Conservation (phyloP, 148 eudicot genomes). For the Vaccinium macrocarpon region DNA sequence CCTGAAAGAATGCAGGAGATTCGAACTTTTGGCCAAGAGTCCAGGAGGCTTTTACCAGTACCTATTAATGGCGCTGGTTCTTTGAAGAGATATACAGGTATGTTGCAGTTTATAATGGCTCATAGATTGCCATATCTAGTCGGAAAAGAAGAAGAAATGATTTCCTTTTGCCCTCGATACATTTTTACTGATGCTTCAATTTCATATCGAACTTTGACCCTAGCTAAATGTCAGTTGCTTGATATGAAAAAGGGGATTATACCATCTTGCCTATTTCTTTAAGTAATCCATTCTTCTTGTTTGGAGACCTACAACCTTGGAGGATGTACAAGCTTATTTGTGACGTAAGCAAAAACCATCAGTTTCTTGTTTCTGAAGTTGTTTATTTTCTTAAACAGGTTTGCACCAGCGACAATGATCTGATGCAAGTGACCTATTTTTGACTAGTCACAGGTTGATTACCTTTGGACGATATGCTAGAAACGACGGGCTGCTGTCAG, state of each 20-base stretch:
- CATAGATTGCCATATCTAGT: background rate
- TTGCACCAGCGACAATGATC: slow-evolving; percentile 8
- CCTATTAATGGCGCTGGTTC: slow-evolving; percentile 44
- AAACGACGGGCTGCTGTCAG: background rate
- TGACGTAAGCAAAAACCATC: background rate
- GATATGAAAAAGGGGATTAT: slow-evolving; percentile 1
- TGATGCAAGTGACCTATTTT: background rate
- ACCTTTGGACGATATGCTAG: background rate
- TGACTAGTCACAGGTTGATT: background rate
- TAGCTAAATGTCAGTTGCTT: background rate
- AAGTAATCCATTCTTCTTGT: background rate
- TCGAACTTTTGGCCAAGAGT: slow-evolving; percentile 46
- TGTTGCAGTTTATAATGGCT: background rate
- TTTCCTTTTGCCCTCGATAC: background rate
- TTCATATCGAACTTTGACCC: background rate
- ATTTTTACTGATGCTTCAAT: background rate
- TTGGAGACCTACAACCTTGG: background rate
- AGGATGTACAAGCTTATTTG: too few relatives aligned
- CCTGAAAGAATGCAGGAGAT: slow-evolving; percentile 77
- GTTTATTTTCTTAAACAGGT: slow-evolving; percentile 11
- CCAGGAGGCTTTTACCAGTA: slow-evolving; percentile 39
- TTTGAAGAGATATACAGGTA: slow-evolving; percentile 41
- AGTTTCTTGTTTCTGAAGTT: background rate
- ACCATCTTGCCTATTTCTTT: background rate
- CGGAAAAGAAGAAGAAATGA: background rate